phyloP scores from a whole-genome alignment of 2,329 filamentous ascomycete genomes.

The Trichoderma sp. region DNA sequence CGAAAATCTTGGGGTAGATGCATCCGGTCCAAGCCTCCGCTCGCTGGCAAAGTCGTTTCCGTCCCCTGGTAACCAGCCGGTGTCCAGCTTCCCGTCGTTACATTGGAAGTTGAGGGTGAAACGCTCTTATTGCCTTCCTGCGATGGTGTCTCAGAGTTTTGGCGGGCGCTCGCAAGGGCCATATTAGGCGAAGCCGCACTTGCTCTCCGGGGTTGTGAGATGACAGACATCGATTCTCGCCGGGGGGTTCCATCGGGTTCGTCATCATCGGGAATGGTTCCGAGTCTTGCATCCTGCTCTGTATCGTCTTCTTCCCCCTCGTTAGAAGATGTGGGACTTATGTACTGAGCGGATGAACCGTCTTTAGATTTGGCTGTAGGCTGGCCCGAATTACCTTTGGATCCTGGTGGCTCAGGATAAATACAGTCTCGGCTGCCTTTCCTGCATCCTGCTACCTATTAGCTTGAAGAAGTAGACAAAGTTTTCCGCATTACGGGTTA shows the following conservation, averaged over 20 bases:
- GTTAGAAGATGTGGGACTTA: conserved; percentile 53
- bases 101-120: conserved; percentile 52
- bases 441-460: conserved; percentile 64
- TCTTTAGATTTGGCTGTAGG: conserved; percentile 38
- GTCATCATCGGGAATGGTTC: conserved; percentile 55
- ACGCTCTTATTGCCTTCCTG: conserved; percentile 49
- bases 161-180: conserved; percentile 38
- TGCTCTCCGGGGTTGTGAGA: conserved; percentile 25
- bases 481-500: conserved; percentile 4
- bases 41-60: conserved; percentile 22
- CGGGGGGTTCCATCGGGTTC: conserved; percentile 40
- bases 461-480: conserved; percentile 4
- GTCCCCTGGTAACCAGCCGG: background rate
- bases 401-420: conserved; percentile 70
- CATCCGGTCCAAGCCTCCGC: conserved; percentile 47
- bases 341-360: conserved; percentile 36
- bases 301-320: conserved; percentile 49
- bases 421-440: conserved; percentile 89
- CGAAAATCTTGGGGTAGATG: conserved; percentile 67
- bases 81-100: conserved; percentile 19
- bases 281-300: conserved; percentile 45
- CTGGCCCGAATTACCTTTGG: conserved; percentile 35
- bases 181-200: conserved; percentile 40
- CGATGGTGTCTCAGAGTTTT: conserved; percentile 54
- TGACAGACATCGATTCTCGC: conserved; percentile 23